These are phyloP conservation scores for Saccharum officinarum DNA, from an alignment of 176 grass and related monocot species.

Conservation along the genomic window DNA sequence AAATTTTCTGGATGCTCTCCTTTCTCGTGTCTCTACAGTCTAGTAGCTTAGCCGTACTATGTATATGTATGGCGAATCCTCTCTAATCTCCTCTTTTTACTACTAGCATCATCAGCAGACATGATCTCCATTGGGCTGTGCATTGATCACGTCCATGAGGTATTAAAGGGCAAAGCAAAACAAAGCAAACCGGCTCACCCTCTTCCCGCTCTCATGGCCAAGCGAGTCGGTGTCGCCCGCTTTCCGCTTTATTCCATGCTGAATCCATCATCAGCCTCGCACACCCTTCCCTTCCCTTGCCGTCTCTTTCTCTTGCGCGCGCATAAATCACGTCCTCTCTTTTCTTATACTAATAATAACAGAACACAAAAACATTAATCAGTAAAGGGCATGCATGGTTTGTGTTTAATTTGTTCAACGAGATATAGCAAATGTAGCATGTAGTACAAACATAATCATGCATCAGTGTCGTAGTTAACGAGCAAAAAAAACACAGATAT, in stretches of 20 bases:
- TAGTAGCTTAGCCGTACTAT: background rate
- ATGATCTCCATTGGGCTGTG: slow-evolving; percentile 41
- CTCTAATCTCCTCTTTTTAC: background rate
- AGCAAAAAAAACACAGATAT: slow-evolving; percentile 6
- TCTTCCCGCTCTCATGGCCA: slow-evolving; percentile 37
- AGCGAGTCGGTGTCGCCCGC: slow-evolving; percentile 51
- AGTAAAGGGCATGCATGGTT: background rate
- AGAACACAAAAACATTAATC: background rate
- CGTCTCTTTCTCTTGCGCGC: background rate
- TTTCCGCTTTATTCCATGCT: slow-evolving; percentile 72
- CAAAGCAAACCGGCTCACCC: slow-evolving; percentile 31
- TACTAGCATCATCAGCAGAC: slow-evolving; percentile 31
- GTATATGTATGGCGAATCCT: background rate
- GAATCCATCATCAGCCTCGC: slow-evolving; percentile 52
- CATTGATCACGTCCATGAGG: slow-evolving; percentile 41
- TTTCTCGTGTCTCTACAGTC: background rate
- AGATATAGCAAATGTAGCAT: background rate
- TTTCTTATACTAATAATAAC: background rate
- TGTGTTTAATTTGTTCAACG: slow-evolving; percentile 3
- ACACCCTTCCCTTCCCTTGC: slow-evolving; percentile 27
- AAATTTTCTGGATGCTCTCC: slow-evolving; percentile 41
- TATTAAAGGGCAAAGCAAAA: slow-evolving; percentile 37
- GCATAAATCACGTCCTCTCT: slow-evolving; percentile 18
- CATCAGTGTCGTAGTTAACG: slow-evolving; percentile 24
- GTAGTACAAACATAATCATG: slow-evolving; percentile 28